Evolutionary conservation across 2,329 filamentous ascomycete species (phyloP), one percentile per base, ranked within the genome.

Genomic region (Elsinoe ampelina): DNA sequence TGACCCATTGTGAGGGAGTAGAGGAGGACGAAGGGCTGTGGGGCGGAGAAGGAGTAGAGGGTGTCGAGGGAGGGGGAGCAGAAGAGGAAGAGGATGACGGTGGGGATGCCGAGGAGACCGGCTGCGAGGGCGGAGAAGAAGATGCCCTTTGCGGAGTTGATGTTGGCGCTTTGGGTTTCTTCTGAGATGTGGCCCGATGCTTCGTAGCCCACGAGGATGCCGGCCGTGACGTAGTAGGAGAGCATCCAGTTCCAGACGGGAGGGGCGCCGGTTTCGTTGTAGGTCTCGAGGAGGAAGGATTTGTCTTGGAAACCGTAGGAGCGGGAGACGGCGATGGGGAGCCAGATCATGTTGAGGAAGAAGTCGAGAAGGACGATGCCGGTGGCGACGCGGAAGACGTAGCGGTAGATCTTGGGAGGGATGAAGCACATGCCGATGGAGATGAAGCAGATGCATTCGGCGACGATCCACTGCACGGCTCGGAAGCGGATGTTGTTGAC

Each of bases 171-270:
- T 65, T 81, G 80, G 1, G 80, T 83, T 64, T 83, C 80, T 61
- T 83, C 80, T 0, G 79, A 79, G 26, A 83, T 78, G 61, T 83
- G 80, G 1, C 80, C 80, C 0, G 77, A 80, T 0, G 80, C 80
- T 65, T 83, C 80, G 55, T 81, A 83, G 1, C 80, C 80, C 54
- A 83, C 81, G 57, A 83, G 63, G 39, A 83, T 77, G 39, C 80
- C 80, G 6, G 80, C 80, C 1, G 80, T 83, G 1, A 80, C 80
- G 22, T 81, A 75, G 65, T 80, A 83, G 3, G 78, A 81, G 2
- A 83, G 72, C 67, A 80, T 82, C 80, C 80, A 83, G 63, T 83
- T 83, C 80, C 80, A 83, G 2, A 75, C 80, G 1, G 74, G 71
- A 0, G 80, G 78, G 1, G 70, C 70, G 22, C 70, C 70, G 43